phyloP scores from a whole-genome alignment of 306 rosid genomes.

The Trichosanthes truncata region DNA sequence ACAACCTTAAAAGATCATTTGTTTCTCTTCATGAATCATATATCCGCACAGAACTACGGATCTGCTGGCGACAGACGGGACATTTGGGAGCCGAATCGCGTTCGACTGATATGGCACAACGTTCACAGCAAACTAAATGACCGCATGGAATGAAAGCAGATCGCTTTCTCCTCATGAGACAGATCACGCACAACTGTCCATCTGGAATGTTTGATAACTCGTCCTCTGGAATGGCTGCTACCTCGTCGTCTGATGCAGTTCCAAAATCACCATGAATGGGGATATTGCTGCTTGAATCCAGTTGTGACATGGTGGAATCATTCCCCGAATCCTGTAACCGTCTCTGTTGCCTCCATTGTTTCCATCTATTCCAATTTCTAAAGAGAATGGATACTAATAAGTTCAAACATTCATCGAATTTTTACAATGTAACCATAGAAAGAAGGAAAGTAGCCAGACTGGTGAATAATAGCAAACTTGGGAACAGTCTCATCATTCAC shows the following conservation, averaged over 20 bases:
- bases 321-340: constrained; percentile 26
- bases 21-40: constrained; percentile 40
- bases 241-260: constrained; percentile 37
- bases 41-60: constrained; percentile 55
- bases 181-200: constrained; percentile 72
- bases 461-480: neutral
- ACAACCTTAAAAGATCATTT: neutral
- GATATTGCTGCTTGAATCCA: constrained; percentile 24
- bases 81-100: constrained; percentile 62
- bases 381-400: constrained; percentile 8
- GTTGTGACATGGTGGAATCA: constrained; percentile 17
- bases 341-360: constrained; percentile 48
- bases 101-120: constrained; percentile 60
- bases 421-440: neutral
- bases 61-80: constrained; percentile 81
- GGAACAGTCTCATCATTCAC: neutral
- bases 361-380: constrained; percentile 92
- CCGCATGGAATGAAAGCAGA: constrained; percentile 85
- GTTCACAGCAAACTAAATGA: constrained; percentile 79
- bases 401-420: neutral
- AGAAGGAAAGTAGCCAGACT: neutral
- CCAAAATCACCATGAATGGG: constrained; percentile 19
- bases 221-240: constrained; percentile 46
- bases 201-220: constrained; percentile 41
- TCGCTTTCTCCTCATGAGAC: constrained; percentile 77